Percentiles rank a stretch among this genome's conserved stretches.
phyloP scores from a whole-genome alignment of 2,329 filamentous ascomycete species.

The Colletotrichum falcatum region DNA sequence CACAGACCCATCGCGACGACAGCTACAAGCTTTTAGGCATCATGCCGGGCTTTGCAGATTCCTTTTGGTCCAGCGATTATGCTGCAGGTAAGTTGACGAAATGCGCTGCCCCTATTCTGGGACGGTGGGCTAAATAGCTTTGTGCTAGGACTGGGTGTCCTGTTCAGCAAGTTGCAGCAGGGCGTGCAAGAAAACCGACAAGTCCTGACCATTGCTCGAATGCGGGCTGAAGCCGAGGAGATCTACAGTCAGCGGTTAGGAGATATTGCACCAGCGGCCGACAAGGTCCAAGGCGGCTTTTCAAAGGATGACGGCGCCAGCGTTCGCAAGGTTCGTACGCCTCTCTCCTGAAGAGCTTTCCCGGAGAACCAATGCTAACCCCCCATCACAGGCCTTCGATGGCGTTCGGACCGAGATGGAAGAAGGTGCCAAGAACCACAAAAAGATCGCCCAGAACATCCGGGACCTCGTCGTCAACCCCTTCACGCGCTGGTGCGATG shows the following conservation, averaged over 20 bases:
- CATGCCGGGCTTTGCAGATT: slow-evolving; percentile 93
- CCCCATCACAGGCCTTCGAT: slow-evolving; percentile 80
- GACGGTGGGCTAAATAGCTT: slow-evolving; percentile 13
- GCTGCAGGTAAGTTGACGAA: slow-evolving; percentile 76
- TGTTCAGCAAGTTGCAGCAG: slow-evolving; percentile 97
- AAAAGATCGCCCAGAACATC: slow-evolving; percentile 96
- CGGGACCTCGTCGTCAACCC: slow-evolving; percentile 94
- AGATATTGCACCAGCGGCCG: slow-evolving; percentile 84
- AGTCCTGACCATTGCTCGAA: slow-evolving; percentile 87
- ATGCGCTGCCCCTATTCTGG: slow-evolving; percentile 5
- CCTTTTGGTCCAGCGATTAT: slow-evolving; percentile 98
- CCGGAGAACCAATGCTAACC: slow-evolving; percentile 41
- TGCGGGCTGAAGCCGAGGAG: slow-evolving; percentile 97
- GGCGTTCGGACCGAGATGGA: slow-evolving; percentile 94
- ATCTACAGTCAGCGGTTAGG: slow-evolving; percentile 83
- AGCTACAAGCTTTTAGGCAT: slow-evolving; percentile 47
- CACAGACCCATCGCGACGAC: slow-evolving; percentile 21
- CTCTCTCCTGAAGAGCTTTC: slow-evolving; percentile 11
- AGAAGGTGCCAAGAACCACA: slow-evolving; percentile 88
- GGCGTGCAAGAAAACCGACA: slow-evolving; percentile 96
- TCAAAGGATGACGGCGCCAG: slow-evolving; percentile 93
- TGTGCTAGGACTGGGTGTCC: slow-evolving; percentile 80
- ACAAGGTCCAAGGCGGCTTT: slow-evolving; percentile 88
- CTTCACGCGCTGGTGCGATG: slow-evolving; percentile 95
- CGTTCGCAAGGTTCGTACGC: slow-evolving; percentile 74